Conservation (phyloP, 257 asterid species). For the Striga asiatica region DNA sequence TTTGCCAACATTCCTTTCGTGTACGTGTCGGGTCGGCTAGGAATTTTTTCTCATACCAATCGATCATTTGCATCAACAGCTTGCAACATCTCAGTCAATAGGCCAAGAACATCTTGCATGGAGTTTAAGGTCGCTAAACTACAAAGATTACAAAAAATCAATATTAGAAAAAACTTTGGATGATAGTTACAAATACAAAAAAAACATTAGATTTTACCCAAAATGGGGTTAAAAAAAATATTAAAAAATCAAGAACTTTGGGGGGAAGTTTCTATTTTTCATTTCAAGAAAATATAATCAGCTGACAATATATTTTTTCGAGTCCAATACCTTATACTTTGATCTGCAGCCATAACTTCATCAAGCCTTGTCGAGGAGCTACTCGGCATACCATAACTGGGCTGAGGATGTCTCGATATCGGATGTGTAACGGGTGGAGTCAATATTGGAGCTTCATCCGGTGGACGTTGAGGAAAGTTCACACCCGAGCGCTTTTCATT, state of each 20-base stretch:
- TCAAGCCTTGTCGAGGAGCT: conserved; percentile 80
- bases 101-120: conserved; percentile 50
- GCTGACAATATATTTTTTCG: neutral
- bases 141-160: neutral
- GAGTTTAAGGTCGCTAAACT: conserved; percentile 44
- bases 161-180: neutral
- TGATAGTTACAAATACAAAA: no score
- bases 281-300: neutral
- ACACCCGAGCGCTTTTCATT: conserved; percentile 67
- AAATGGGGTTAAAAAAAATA: no score
- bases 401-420: conserved; percentile 45
- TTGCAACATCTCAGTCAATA: conserved; percentile 61
- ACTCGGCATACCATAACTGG: conserved; percentile 91
- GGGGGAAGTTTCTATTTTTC: no score
- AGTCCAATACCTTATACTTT: conserved; percentile 46
- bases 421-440: conserved; percentile 59
- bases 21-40: no score
- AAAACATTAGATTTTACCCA: no score
- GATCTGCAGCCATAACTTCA: conserved; percentile 82
- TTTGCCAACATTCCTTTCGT: no score
- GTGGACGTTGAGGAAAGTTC: conserved; percentile 53
- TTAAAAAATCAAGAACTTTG: no score
- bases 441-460: conserved; percentile 57
- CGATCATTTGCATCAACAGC: conserved; percentile 57
- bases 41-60: conserved; percentile 23